Evolutionary conservation across 305 asterid species (phyloP).

Genomic region (Fraxinus angustifolia): DNA sequence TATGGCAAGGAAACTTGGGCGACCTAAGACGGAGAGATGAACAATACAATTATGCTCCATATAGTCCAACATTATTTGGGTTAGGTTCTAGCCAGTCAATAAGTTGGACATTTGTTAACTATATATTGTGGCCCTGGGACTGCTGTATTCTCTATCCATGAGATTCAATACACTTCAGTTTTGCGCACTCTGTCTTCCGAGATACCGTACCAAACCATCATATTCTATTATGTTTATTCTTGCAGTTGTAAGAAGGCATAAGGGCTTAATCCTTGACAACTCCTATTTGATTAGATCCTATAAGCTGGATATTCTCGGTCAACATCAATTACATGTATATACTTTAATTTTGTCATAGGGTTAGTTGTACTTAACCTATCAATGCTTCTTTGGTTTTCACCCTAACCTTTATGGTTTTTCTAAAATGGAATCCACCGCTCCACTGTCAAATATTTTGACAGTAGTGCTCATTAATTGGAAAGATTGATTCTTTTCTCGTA

Average conservation of each 20-base stretch:
- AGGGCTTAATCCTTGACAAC: neutral
- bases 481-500: neutral
- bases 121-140: neutral
- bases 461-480: neutral
- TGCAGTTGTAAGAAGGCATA: neutral
- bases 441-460: neutral
- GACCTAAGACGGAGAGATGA: neutral
- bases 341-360: neutral
- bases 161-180: neutral
- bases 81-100: neutral
- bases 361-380: neutral
- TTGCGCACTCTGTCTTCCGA: neutral
- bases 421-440: neutral
- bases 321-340: neutral
- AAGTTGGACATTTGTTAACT: neutral
- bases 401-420: neutral
- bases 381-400: neutral
- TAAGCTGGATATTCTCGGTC: neutral
- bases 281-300: neutral
- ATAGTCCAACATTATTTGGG: neutral
- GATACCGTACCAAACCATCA: neutral
- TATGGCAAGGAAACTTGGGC: neutral
- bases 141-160: neutral
- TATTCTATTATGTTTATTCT: neutral
- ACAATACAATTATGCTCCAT: neutral